Percentiles rank a stretch among this genome's conserved stretches.
Evolutionary conservation across 441 rosid genomes (phyloP).

Genomic region (Erodium chrysanthum): DNA sequence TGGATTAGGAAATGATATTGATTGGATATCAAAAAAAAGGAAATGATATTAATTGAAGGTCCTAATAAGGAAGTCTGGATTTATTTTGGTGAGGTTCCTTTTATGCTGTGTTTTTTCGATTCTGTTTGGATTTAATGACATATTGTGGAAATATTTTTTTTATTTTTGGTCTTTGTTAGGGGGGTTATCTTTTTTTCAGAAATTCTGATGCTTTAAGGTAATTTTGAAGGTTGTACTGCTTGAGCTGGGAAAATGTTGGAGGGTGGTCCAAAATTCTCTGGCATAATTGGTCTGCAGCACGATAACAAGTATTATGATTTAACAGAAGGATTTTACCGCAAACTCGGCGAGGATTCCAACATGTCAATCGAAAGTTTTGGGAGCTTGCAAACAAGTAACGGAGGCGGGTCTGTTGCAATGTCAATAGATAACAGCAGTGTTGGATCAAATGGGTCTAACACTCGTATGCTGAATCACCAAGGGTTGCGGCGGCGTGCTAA

Average conservation of each 20-base stretch:
- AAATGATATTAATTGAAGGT: too few relatives aligned
- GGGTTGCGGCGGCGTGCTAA: constrained; percentile 23
- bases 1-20: too few relatives aligned
- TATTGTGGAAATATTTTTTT: not conserved
- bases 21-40: too few relatives aligned
- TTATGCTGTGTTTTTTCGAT: not conserved
- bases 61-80: not conserved
- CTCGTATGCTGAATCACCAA: constrained; percentile 30
- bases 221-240: constrained; percentile 4
- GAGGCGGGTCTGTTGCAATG: constrained; percentile 27
- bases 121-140: not conserved
- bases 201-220: constrained; percentile 15
- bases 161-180: not conserved
- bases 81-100: not conserved
- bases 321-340: constrained; percentile 25
- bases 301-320: constrained; percentile 21
- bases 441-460: constrained; percentile 24
- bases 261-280: constrained; percentile 26
- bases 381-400: constrained; percentile 29
- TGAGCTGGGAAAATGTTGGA: constrained; percentile 23
- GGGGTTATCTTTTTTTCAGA: not conserved
- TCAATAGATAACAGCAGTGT: constrained; percentile 26
- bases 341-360: constrained; percentile 29
- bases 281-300: constrained; percentile 25
- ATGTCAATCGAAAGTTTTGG: constrained; percentile 27